phyloP scores from a whole-genome alignment of 2,329 filamentous ascomycete genomes.

The Aspergillus neoniger region DNA sequence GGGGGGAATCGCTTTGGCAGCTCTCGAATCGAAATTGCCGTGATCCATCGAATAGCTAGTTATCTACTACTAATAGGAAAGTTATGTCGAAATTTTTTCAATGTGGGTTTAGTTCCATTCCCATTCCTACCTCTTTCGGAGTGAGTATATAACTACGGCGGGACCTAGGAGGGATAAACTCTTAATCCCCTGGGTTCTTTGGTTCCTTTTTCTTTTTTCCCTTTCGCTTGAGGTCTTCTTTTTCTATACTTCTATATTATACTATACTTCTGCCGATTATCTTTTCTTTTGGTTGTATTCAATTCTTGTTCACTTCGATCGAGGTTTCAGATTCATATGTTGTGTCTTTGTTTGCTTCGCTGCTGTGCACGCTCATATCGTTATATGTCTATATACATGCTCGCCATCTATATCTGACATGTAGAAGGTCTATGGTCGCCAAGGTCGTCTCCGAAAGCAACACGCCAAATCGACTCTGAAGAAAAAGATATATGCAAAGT shows the following conservation, averaged over 20 bases:
- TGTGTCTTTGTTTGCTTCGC: background rate
- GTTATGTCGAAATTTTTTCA: background rate
- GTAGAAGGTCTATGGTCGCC: conserved; percentile 1
- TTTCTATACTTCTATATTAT: background rate
- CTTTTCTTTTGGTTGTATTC: no score
- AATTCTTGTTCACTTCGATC: no score
- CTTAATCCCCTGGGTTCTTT: background rate
- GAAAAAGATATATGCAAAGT: background rate
- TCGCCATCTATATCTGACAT: conserved; percentile 6
- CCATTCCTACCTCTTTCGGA: background rate
- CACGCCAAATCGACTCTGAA: background rate
- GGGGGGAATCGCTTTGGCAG: background rate
- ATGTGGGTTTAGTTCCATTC: background rate
- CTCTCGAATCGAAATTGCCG: background rate
- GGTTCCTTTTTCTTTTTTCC: background rate
- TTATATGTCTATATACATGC: background rate
- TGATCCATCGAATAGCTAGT: background rate
- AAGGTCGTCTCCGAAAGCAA: background rate
- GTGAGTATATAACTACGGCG: background rate
- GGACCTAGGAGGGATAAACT: conserved; percentile 4
- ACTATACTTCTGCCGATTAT: no score
- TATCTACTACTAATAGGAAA: background rate
- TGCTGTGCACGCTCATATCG: background rate
- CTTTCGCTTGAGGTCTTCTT: background rate
- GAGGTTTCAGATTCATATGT: no score